These are phyloP conservation scores for Plenodomus lindquistii DNA, from an alignment of 2,329 filamentous ascomycete species.

Conservation along the genomic window DNA sequence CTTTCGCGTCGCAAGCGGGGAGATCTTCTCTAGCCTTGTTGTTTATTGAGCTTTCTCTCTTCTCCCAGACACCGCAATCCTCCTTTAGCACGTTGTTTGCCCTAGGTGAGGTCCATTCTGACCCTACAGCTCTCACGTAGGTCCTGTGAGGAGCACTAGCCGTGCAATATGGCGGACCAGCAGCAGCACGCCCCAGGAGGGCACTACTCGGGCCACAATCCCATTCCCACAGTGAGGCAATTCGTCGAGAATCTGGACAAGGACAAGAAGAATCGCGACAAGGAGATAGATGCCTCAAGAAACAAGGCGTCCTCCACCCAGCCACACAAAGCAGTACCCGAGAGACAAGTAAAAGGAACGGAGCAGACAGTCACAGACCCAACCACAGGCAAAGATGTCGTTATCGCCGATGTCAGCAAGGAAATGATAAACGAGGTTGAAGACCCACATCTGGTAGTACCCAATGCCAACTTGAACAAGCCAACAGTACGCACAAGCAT, in stretches of 20 bases:
- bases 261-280: slow-evolving; percentile 77
- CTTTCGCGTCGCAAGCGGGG: slow-evolving; percentile 15
- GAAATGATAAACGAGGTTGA: slow-evolving; percentile 71
- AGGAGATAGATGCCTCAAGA: slow-evolving; percentile 60
- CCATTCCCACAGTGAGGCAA: slow-evolving; percentile 83
- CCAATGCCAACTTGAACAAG: slow-evolving; percentile 85
- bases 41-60: not conserved
- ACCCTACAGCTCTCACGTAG: slow-evolving; percentile 3
- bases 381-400: slow-evolving; percentile 81
- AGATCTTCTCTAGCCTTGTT: slow-evolving; percentile 4
- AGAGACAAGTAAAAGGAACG: slow-evolving; percentile 51
- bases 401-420: slow-evolving; percentile 79
- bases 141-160: slow-evolving; percentile 6
- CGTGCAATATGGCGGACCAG: slow-evolving; percentile 49
- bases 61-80: not conserved
- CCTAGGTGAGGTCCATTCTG: slow-evolving; percentile 6
- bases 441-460: slow-evolving; percentile 76
- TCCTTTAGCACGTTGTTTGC: slow-evolving; percentile 1
- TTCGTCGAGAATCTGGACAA: slow-evolving; percentile 78
- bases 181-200: slow-evolving; percentile 57
- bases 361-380: slow-evolving; percentile 77
- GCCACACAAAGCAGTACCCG: slow-evolving; percentile 45
- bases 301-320: not conserved
- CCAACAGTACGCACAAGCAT: slow-evolving; percentile 56
- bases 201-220: slow-evolving; percentile 82